Evolutionary conservation across 495 filamentous ascomycete genomes (phyloP).

Genomic region (Trichoderma gamsii): DNA sequence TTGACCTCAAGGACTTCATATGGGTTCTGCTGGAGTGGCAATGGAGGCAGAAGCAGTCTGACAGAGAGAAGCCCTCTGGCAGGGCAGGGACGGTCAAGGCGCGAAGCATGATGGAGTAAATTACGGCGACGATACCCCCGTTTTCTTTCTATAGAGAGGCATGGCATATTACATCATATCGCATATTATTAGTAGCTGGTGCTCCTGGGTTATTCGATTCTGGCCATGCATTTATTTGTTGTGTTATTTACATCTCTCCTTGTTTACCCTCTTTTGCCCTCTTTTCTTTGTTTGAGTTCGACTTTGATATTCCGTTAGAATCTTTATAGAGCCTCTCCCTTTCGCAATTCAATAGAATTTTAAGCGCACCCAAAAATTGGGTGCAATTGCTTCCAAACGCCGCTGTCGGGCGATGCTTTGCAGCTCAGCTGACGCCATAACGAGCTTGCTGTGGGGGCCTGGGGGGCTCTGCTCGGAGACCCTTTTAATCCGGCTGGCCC

Average conservation of each 20-base stretch:
- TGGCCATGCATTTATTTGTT: conserved; percentile 5
- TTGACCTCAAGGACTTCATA: conserved; percentile 89
- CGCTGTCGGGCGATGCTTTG: background rate
- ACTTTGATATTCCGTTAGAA: background rate
- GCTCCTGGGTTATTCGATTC: background rate
- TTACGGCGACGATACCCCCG: conserved; percentile 9
- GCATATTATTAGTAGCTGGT: background rate
- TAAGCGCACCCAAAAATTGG: no score
- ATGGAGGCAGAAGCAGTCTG: conserved; percentile 53
- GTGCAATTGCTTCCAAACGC: no score
- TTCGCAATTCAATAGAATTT: no score
- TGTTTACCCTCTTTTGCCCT: background rate
- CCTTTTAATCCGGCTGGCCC: background rate
- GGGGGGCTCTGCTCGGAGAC: background rate
- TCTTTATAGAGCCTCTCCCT: no score
- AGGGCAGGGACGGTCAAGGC: background rate
- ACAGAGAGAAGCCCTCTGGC: conserved; percentile 31
- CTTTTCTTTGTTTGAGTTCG: background rate
- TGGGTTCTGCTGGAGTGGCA: conserved; percentile 93
- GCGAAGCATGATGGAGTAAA: conserved; percentile 13
- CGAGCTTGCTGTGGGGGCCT: background rate
- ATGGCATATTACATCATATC: conserved; percentile 9
- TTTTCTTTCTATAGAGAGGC: conserved; percentile 10
- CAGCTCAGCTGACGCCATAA: conserved; percentile 13
- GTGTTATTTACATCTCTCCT: background rate